Evolutionary conservation across 2,329 filamentous ascomycete genomes (phyloP).

Genomic region (Ramularia endophylla): DNA sequence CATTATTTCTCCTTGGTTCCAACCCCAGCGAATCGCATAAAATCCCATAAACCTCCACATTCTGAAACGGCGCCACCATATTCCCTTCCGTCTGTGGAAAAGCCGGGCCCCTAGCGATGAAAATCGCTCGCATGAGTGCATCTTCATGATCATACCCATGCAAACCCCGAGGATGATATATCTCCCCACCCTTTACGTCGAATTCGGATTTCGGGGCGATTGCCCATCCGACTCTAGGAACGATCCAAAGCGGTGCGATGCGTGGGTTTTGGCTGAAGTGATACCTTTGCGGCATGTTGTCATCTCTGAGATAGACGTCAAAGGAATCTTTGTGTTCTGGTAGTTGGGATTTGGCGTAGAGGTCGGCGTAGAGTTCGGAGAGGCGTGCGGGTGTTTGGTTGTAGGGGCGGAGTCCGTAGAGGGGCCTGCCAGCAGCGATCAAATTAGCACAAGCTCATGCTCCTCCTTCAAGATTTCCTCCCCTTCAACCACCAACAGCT

Average conservation of each 20-base stretch:
- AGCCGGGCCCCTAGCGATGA: slow-evolving; percentile 83
- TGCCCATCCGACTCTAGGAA: slow-evolving; percentile 89
- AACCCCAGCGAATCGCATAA: slow-evolving; percentile 82
- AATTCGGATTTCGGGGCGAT: slow-evolving; percentile 78
- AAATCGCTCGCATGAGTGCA: slow-evolving; percentile 93
- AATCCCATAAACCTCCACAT: slow-evolving; percentile 91
- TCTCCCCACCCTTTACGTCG: slow-evolving; percentile 58
- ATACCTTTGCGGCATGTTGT: slow-evolving; percentile 86
- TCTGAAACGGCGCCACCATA: slow-evolving; percentile 75
- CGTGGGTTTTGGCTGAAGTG: slow-evolving; percentile 84
- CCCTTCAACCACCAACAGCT: too few species aligned
- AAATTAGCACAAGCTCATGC: too few species aligned
- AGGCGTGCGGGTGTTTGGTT: slow-evolving; percentile 53
- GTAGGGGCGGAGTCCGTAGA: slow-evolving; percentile 81
- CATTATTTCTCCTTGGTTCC: slow-evolving; percentile 72
- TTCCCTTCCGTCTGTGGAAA: slow-evolving; percentile 84
- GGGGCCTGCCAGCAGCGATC: slow-evolving; percentile 42
- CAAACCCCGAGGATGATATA: slow-evolving; percentile 75
- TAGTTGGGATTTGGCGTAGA: slow-evolving; percentile 49
- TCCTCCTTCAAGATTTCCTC: too few species aligned
- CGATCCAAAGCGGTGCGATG: slow-evolving; percentile 91
- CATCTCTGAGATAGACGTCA: slow-evolving; percentile 79
- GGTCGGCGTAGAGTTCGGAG: slow-evolving; percentile 57
- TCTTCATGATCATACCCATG: slow-evolving; percentile 96
- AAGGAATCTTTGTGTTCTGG: slow-evolving; percentile 61